A percentile compares a stretch with the other conserved stretches of the same genome.
These are phyloP conservation scores for Phialemonium atrogriseum DNA, from an alignment of 2,329 filamentous ascomycete species.

Conservation along the genomic window DNA sequence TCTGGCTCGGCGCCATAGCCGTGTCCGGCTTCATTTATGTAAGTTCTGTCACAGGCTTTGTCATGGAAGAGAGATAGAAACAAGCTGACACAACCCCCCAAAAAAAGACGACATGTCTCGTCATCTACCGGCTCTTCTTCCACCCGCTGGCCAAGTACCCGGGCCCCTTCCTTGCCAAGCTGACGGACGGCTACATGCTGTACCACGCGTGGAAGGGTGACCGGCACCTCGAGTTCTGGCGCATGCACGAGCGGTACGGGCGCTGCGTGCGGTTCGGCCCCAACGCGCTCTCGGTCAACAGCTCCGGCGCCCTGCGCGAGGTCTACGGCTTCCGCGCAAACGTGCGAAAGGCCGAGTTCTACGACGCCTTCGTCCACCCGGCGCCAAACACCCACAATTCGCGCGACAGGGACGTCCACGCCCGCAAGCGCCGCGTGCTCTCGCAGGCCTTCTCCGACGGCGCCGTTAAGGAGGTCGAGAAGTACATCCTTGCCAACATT, in stretches of 20 bases:
- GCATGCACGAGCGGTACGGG: constrained; percentile 65
- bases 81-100: not conserved
- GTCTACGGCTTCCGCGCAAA: constrained; percentile 59
- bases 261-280: constrained; percentile 65
- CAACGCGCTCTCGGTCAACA: constrained; percentile 72
- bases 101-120: constrained; percentile 32
- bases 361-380: constrained; percentile 64
- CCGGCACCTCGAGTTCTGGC: constrained; percentile 64
- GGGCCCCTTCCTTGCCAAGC: constrained; percentile 53
- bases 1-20: constrained; percentile 30
- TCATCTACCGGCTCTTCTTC: constrained; percentile 51
- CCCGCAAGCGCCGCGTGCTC: constrained; percentile 62
- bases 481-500: constrained; percentile 57
- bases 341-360: constrained; percentile 62
- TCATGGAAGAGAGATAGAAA: constrained; percentile 1
- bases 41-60: constrained; percentile 15
- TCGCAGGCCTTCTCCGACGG: constrained; percentile 64
- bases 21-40: constrained; percentile 31
- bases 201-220: constrained; percentile 71
- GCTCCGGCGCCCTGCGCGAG: constrained; percentile 55
- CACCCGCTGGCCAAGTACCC: constrained; percentile 59
- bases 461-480: constrained; percentile 60
- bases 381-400: constrained; percentile 66
- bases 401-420: constrained; percentile 60
- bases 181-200: constrained; percentile 57